phyloP scores from a whole-genome alignment of 768 basidiomycete genomes.

The Mycena sanguinolenta region DNA sequence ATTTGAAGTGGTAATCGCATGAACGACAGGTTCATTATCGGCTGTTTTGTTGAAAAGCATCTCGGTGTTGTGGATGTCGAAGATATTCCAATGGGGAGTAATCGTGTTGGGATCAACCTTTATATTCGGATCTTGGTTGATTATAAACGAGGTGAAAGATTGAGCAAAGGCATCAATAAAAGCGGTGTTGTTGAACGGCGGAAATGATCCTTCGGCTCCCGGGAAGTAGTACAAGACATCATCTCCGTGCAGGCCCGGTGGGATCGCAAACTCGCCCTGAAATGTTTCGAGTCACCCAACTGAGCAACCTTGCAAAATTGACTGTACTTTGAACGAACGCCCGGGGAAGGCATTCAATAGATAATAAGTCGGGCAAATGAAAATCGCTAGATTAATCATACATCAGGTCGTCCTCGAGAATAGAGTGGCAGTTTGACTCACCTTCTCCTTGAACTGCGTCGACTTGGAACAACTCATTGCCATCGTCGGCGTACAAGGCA shows the following conservation, averaged over 20 bases:
- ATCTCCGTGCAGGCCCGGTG: conserved; percentile 42
- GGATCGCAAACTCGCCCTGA: conserved; percentile 46
- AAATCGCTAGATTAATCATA: conserved; percentile 43
- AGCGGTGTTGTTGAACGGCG: conserved; percentile 24
- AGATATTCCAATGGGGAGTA: conserved; percentile 23
- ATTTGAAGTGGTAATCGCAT: conserved; percentile 3
- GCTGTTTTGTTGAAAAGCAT: conserved; percentile 28
- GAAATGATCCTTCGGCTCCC: neutral
- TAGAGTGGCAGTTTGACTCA: conserved; percentile 3
- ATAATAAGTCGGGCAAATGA: conserved; percentile 49
- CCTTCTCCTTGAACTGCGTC: conserved; percentile 41
- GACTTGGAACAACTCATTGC: conserved; percentile 31
- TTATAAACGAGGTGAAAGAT: conserved; percentile 30
- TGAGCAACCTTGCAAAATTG: neutral
- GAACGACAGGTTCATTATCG: neutral
- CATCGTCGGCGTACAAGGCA: conserved; percentile 31
- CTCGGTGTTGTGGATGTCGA: neutral
- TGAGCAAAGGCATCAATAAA: conserved; percentile 35
- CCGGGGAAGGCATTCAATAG: conserved; percentile 45
- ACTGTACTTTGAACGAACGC: conserved; percentile 44
- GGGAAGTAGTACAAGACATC: conserved; percentile 48
- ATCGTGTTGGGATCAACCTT: conserved; percentile 27
- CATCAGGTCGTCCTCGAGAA: neutral
- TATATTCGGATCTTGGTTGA: conserved; percentile 27
- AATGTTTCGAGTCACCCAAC: neutral